Evolutionary conservation across 2,329 filamentous ascomycete genomes (phyloP).

Genomic region (Colletotrichum godetiae): DNA sequence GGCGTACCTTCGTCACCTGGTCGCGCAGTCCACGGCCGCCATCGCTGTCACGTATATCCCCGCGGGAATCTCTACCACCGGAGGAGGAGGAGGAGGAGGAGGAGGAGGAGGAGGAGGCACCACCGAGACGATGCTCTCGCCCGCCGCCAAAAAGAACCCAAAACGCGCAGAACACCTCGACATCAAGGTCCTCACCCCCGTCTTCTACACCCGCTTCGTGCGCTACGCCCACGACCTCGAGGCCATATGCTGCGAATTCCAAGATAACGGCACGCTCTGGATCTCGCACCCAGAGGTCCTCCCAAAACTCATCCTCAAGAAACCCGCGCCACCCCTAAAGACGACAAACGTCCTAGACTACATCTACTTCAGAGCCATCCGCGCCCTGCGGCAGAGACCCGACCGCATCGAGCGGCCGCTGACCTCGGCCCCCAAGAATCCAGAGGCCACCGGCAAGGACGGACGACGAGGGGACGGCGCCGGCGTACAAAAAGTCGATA

Average conservation of each 20-base stretch:
- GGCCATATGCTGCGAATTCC: constrained; percentile 69
- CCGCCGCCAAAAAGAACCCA: constrained; percentile 37
- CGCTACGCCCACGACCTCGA: constrained; percentile 72
- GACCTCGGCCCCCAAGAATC: constrained; percentile 48
- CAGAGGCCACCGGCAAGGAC: not conserved
- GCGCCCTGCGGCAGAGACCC: constrained; percentile 55
- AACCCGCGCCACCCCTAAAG: constrained; percentile 47
- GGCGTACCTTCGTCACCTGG: constrained; percentile 59
- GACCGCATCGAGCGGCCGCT: constrained; percentile 53
- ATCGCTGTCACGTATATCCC: constrained; percentile 66
- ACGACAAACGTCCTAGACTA: constrained; percentile 51
- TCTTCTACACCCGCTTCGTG: constrained; percentile 75
- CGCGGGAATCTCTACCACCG: constrained; percentile 53
- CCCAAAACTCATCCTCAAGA: constrained; percentile 56
- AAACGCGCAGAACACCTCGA: constrained; percentile 54
- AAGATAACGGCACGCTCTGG: constrained; percentile 69
- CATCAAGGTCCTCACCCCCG: constrained; percentile 70
- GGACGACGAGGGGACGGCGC: constrained; percentile 9
- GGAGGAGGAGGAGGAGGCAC: too few species aligned
- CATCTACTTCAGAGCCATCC: constrained; percentile 56
- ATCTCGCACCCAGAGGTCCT: constrained; percentile 66
- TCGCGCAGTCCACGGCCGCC: constrained; percentile 55
- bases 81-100: not conserved
- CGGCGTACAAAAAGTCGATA: constrained; percentile 46
- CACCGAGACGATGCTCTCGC: constrained; percentile 51